Evolutionary conservation across 73 alveolate genomes (phyloP).

Genomic region (Tetrahymena elliotti): DNA sequence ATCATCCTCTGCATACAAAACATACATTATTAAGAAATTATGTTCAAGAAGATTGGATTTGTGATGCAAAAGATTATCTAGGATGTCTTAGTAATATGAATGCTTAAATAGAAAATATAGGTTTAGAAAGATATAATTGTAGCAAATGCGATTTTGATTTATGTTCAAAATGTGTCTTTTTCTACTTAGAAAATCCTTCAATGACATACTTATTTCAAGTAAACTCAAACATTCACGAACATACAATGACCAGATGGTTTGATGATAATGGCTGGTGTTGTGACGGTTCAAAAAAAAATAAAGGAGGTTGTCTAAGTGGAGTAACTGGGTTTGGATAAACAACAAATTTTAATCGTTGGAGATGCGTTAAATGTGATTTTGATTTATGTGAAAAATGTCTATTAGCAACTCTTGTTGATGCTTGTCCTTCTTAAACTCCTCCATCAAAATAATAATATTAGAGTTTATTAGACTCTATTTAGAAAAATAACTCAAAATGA

Average conservation of each 20-base stretch:
- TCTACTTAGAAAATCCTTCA: background rate
- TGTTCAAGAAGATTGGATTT: background rate
- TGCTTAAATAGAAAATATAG: background rate
- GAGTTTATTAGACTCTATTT: background rate
- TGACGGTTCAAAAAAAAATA: background rate
- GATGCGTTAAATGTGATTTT: background rate
- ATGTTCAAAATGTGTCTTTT: background rate
- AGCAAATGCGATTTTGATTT: background rate
- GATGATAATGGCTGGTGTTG: background rate
- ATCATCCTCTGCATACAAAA: background rate
- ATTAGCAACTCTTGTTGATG: background rate
- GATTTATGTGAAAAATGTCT: background rate
- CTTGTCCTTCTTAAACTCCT: background rate
- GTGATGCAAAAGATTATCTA: background rate
- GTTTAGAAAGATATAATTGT: background rate
- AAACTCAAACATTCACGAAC: background rate
- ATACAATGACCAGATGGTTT: background rate
- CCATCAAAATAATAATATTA: background rate
- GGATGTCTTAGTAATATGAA: background rate
- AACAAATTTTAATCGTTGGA: background rate
- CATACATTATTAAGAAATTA: background rate
- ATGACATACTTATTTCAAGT: background rate
- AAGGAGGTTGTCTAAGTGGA: background rate
- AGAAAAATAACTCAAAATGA: background rate
- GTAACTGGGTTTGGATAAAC: background rate